Conservation (phyloP, 768 basidiomycete species). For the Hygrophorus russula region DNA sequence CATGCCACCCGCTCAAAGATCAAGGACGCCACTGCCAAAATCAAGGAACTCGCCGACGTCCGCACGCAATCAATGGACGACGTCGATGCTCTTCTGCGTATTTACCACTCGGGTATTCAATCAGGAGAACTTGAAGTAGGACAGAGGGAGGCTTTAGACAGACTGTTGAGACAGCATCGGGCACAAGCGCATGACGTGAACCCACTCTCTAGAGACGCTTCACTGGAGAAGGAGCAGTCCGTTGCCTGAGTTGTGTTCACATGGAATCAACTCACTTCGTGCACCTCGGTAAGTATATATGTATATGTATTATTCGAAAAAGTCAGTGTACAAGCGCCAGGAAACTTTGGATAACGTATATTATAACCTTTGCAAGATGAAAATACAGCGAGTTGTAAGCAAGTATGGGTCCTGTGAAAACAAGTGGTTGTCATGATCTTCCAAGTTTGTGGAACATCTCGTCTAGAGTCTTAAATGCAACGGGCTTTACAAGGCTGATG, state of each 20-base stretch:
- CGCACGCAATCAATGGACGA: conserved; percentile 99
- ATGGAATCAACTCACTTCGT: no score
- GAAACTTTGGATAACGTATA: no score
- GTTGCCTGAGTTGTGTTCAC: not conserved
- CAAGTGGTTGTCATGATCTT: conserved; percentile 19
- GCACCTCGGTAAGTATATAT: no score
- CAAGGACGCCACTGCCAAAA: conserved; percentile 98
- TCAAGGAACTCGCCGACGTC: conserved; percentile 98
- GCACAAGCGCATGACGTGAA: not conserved
- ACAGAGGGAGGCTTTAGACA: conserved; percentile 86
- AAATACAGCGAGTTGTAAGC: not conserved
- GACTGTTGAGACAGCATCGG: conserved; percentile 72
- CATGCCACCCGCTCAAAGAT: conserved; percentile 31
- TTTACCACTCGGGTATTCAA: conserved; percentile 91
- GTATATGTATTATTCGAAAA: no score
- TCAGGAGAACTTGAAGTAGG: conserved; percentile 88
- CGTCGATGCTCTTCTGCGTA: conserved; percentile 90
- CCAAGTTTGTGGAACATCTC: conserved; percentile 73
- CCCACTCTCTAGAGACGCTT: not conserved
- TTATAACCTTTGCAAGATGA: no score
- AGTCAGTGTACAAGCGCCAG: no score
- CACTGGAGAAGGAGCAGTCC: not conserved
- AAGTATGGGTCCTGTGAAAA: conserved; percentile 2
- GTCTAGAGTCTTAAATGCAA: conserved; percentile 86
- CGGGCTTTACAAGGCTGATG: conserved; percentile 81